Percentiles rank a stretch among this genome's conserved stretches.
phyloP scores from a whole-genome alignment of 208 protist species.

The Crithidia bombi region DNA sequence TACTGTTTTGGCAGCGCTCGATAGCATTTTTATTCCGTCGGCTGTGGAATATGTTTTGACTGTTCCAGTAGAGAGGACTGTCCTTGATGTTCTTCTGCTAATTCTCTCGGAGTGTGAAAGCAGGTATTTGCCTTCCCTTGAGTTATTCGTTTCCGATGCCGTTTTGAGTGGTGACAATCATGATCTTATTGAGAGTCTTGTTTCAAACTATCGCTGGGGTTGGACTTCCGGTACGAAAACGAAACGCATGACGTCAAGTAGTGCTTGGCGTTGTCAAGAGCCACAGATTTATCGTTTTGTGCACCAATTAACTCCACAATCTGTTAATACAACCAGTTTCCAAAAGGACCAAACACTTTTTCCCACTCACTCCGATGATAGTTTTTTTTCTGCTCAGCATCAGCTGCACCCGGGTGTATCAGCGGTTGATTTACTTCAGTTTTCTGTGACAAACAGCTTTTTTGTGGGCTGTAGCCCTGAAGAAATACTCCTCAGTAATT shows the following conservation, averaged over 20 bases:
- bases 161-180: not conserved
- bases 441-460: not conserved
- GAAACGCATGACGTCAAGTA: not conserved
- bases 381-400: not conserved
- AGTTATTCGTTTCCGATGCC: slow-evolving; percentile 1
- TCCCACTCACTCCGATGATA: not conserved
- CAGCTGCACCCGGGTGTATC: not conserved
- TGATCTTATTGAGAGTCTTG: not conserved
- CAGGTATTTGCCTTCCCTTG: not conserved
- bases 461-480: not conserved
- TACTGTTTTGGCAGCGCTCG: not conserved
- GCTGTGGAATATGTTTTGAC: slow-evolving; percentile 7
- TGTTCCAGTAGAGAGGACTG: not conserved
- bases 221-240: slow-evolving; percentile 6
- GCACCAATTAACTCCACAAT: not conserved
- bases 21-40: not conserved
- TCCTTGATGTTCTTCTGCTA: slow-evolving; percentile 1
- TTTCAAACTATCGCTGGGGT: slow-evolving; percentile 8
- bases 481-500: slow-evolving; percentile 4
- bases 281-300: not conserved
- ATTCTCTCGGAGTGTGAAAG: slow-evolving; percentile 1
- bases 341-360: not conserved
- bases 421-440: not conserved
- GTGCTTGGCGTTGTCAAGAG: not conserved
- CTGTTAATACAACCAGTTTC: not conserved